phyloP scores from a whole-genome alignment of 495 filamentous ascomycete genomes.

The Copromyces sp. region DNA sequence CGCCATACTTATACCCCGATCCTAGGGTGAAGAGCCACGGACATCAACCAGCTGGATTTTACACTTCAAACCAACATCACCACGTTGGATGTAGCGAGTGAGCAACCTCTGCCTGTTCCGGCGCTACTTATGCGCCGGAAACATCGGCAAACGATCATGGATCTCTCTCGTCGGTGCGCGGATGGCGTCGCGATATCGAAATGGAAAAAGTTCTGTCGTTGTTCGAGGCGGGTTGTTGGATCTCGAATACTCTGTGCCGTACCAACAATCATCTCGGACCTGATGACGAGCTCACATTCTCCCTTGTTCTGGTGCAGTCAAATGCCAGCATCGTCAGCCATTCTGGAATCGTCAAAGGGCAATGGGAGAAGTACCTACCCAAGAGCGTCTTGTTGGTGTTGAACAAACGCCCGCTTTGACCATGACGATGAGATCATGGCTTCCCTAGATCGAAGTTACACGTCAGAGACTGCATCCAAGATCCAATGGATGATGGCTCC shows the following conservation, averaged over 20 bases:
- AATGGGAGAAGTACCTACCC: too few relatives aligned
- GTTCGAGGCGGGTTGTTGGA: not conserved
- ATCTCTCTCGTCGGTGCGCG: not conserved
- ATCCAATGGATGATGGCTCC: not conserved
- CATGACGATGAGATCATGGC: not conserved
- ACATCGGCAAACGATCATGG: not conserved
- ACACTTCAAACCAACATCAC: too few relatives aligned
- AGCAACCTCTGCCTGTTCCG: too few relatives aligned
- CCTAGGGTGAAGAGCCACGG: too few relatives aligned
- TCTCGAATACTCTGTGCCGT: not conserved
- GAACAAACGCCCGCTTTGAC: too few relatives aligned
- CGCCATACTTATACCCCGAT: too few relatives aligned
- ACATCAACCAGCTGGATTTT: too few relatives aligned
- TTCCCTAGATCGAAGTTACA: not conserved
- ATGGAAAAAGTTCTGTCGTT: not conserved
- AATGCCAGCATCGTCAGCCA: too few relatives aligned
- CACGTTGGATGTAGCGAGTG: too few relatives aligned
- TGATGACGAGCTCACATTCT: not conserved
- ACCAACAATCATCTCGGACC: not conserved
- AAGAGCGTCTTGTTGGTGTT: too few relatives aligned
- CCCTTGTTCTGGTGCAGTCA: too few relatives aligned
- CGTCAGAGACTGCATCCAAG: not conserved
- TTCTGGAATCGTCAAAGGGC: too few relatives aligned
- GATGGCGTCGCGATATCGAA: not conserved
- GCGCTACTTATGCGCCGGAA: not conserved